Percentiles rank a stretch among this genome's conserved stretches.
These are phyloP conservation scores for Chaetomiaceae sp. DNA, from an alignment of 2,329 filamentous ascomycete species.

Conservation along the genomic window DNA sequence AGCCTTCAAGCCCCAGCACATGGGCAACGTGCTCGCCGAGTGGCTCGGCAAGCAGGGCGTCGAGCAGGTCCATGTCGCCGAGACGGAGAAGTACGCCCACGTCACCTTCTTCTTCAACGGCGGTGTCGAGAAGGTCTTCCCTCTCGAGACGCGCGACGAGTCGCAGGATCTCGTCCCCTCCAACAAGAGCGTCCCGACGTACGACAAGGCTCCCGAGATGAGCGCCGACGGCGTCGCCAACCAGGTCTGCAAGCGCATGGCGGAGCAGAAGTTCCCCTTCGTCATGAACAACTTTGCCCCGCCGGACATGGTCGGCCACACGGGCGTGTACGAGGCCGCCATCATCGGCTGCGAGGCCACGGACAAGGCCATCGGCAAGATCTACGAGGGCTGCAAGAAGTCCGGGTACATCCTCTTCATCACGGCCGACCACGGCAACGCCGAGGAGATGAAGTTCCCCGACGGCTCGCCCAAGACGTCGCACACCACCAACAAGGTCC, in stretches of 20 bases:
- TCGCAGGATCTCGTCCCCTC: constrained; percentile 73
- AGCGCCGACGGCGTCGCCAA: constrained; percentile 85
- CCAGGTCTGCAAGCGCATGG: constrained; percentile 83
- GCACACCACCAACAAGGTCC: constrained; percentile 96
- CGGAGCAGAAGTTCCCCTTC: constrained; percentile 84
- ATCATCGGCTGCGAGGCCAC: constrained; percentile 80
- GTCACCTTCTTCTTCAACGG: constrained; percentile 99
- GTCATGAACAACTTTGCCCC: constrained; percentile 99
- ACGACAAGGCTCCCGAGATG: constrained; percentile 95
- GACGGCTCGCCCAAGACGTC: constrained; percentile 97
- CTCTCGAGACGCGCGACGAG: constrained; percentile 86
- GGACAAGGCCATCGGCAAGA: constrained; percentile 87
- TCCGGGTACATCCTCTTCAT: constrained; percentile 91
- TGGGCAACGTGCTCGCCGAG: constrained; percentile 98
- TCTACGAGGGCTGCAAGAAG: constrained; percentile 92
- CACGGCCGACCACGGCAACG: constrained; percentile 95
- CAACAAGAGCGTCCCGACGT: constrained; percentile 85
- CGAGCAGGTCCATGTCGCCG: constrained; percentile 92
- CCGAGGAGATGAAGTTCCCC: constrained; percentile 97
- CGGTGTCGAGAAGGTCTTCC: constrained; percentile 93
- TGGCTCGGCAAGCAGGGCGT: constrained; percentile 86
- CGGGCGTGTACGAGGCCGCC: constrained; percentile 92
- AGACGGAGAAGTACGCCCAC: constrained; percentile 99
- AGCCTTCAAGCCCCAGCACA: constrained; percentile 89
- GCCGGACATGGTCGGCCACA: constrained; percentile 99